Evolutionary conservation across 495 filamentous ascomycete genomes (phyloP).

Genomic region (Apodospora peruviana): DNA sequence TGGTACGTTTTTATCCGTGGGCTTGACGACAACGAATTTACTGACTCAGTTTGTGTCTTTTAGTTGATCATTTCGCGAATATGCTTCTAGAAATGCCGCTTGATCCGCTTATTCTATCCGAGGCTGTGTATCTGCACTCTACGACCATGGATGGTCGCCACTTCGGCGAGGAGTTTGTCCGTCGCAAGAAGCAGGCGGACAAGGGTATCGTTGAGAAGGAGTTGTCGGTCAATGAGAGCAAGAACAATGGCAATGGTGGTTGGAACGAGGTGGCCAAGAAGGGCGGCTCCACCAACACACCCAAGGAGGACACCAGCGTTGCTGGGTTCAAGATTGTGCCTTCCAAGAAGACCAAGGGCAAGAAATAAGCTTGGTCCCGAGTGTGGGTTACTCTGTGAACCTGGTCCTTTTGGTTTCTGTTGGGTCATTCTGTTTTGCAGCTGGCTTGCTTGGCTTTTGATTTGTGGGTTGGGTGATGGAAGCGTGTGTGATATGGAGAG

Average conservation of each 20-base stretch:
- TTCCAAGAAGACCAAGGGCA: conserved; percentile 82
- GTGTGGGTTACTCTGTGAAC: not conserved
- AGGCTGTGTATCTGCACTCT: conserved; percentile 79
- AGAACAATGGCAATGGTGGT: conserved; percentile 55
- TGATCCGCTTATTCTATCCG: conserved; percentile 75
- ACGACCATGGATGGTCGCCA: conserved; percentile 84
- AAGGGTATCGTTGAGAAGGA: conserved; percentile 69
- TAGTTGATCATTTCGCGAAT: conserved; percentile 75
- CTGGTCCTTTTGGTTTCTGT: not conserved
- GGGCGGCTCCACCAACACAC: conserved; percentile 34
- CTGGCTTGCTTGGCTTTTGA: too few relatives aligned
- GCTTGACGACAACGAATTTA: not conserved
- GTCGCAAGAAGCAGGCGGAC: conserved; percentile 85
- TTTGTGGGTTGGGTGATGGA: too few relatives aligned
- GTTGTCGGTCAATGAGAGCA: conserved; percentile 40
- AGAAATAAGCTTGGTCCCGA: conserved; percentile 18
- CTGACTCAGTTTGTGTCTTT: conserved; percentile 18
- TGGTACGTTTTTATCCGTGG: conserved; percentile 33
- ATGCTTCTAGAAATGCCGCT: conserved; percentile 68
- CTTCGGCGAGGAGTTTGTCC: conserved; percentile 90
- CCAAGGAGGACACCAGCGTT: conserved; percentile 44
- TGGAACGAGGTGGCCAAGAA: conserved; percentile 99
- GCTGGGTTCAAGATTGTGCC: conserved; percentile 83
- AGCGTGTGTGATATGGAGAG: too few relatives aligned
- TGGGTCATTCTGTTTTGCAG: not conserved